Conservation (phyloP, 352 stramenopile species). For the Globisporangium emineosum region DNA sequence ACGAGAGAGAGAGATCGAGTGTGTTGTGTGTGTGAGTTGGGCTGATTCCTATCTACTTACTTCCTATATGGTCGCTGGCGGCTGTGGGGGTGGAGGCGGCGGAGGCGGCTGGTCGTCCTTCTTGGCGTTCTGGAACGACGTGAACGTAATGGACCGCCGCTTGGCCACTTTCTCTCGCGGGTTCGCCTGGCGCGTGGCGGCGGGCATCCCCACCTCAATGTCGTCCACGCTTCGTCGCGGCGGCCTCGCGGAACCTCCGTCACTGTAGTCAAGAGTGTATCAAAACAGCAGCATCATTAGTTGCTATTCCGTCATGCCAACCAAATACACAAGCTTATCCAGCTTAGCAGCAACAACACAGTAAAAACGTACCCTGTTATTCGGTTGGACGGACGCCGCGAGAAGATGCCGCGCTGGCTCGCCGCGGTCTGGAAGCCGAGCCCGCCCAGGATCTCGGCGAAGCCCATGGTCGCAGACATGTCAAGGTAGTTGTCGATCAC, state of each 20-base stretch:
- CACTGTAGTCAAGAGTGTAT: conserved; percentile 11
- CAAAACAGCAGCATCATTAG: not conserved
- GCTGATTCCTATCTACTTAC: not conserved
- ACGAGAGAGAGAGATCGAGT: not conserved
- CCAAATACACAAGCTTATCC: not conserved
- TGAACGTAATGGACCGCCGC: conserved; percentile 78
- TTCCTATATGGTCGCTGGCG: conserved; percentile 12
- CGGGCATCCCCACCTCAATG: conserved; percentile 68
- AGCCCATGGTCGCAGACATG: conserved; percentile 72
- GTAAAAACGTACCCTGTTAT: conserved; percentile 23
- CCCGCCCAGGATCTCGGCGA: conserved; percentile 61
- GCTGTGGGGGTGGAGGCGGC: not conserved
- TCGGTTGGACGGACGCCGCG: conserved; percentile 48
- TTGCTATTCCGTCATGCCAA: not conserved
- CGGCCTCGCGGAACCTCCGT: conserved; percentile 7
- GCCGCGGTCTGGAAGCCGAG: conserved; percentile 55
- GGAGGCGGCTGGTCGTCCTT: conserved; percentile 16
- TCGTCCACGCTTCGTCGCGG: conserved; percentile 64
- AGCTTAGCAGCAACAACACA: not conserved
- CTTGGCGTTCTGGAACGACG: conserved; percentile 40
- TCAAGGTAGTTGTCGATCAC: conserved; percentile 86
- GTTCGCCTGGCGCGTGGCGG: conserved; percentile 45
- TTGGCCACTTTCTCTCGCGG: conserved; percentile 48
- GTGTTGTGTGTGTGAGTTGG: not conserved
- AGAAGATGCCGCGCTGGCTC: conserved; percentile 40